Base-by-base conservation (phyloP, 202 grass and related monocot species). In the Dendrocalamus latiflorus region DNA sequence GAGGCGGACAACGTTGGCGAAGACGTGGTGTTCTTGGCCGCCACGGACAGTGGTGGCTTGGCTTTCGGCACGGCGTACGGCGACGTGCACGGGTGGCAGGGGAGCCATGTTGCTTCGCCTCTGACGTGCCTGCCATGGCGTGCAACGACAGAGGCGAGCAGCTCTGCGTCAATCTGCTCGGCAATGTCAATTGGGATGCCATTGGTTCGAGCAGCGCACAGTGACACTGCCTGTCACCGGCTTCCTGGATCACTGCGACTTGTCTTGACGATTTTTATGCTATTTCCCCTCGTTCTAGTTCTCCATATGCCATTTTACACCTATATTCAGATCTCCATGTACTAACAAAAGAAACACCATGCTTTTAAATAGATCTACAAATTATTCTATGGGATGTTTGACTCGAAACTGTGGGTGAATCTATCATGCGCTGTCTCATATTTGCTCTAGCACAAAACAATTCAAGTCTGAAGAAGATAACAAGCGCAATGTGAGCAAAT, bases 1-100 rank as follows among this genome's bases (percentile, higher is more conserved):
- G 54, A 82, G 68, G 71, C 74, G 8, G 62, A 8, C 50, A 37
- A 74, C 1, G 65, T 58, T 13, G 65, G 65, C 11, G 70, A 82
- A 58, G 62, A 83, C 18, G 72, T 86, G 42, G 17, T 73, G 71
- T 21, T 70, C 14, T 13, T 76, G 70, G 77, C 33, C 33, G 53
- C 42, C 64, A 21, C 21, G 37, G 41, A 61, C 57, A 17, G 67
- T 3, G 13, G 45, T n/a, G 71, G 24, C 45, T 72, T 70, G 74
- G 80, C 51, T 21, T 80, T 70, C 54, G 53, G 41, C 80, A n/a
- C n/a, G n/a, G n/a, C n/a, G n/a, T n/a, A 56, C 15, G 60, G 60
- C 80, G 45, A 77, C 36, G 65, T 70, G 56, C 20, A 18, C 53
- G n/a, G 62, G 15, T 33, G 68, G 17, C 25, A 28, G 63, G 6